These are phyloP conservation scores for Colletotrichum sp. DNA, from an alignment of 2,329 filamentous ascomycete species.

Conservation along the genomic window DNA sequence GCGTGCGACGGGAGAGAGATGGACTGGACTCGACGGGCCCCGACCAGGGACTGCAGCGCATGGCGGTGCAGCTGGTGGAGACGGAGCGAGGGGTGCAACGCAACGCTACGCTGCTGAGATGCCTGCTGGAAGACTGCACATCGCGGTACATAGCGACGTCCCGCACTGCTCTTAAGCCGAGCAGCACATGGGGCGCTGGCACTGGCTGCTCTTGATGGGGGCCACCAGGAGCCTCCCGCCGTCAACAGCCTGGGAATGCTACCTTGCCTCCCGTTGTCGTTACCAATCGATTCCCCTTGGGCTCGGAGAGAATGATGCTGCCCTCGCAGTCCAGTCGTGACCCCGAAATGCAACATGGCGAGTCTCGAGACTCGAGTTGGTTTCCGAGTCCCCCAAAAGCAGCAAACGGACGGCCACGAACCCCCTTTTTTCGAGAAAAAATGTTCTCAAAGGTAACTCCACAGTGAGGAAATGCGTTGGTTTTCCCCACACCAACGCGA, in stretches of 20 bases:
- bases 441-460: not conserved
- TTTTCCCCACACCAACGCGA: slow-evolving; percentile 14
- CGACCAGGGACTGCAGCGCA: not conserved
- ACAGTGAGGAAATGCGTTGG: slow-evolving; percentile 18
- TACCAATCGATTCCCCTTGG: slow-evolving; percentile 7
- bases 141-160: not conserved
- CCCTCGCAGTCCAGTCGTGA: not conserved
- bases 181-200: not conserved
- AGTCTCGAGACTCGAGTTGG: not conserved
- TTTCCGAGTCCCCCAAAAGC: not conserved
- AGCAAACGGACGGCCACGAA: not conserved
- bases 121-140: not conserved
- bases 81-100: not conserved
- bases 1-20: not conserved
- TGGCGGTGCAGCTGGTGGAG: not conserved
- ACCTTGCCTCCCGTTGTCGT: not conserved
- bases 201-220: slow-evolving; percentile 1
- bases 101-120: not conserved
- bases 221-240: slow-evolving; percentile 17
- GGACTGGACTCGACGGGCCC: not conserved
- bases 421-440: slow-evolving; percentile 1
- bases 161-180: not conserved
- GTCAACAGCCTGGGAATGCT: slow-evolving; percentile 15
- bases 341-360: not conserved
- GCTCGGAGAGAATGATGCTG: not conserved